Base-by-base conservation (phyloP, 106 monocot species). In the Ottelia alismoides region DNA sequence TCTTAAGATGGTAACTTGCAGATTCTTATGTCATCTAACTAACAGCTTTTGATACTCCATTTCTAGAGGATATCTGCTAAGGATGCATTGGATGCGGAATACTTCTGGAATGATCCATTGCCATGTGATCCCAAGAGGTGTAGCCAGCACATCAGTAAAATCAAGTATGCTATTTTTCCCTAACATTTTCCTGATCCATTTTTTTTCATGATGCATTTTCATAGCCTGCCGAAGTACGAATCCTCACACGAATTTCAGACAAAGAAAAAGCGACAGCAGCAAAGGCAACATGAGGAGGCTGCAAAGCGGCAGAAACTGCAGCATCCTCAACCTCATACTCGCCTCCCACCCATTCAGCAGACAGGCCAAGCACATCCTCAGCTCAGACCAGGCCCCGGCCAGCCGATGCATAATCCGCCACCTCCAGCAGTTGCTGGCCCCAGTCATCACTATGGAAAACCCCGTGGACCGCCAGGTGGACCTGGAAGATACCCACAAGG, bases 41-140 rank as follows among this genome's bases (percentile, higher is more conserved):
- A n/a, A n/a, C n/a, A n/a, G n/a, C n/a, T n/a, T n/a, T n/a, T n/a
- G n/a, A n/a, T n/a, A n/a, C n/a, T n/a, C n/a, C n/a, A n/a, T n/a
- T n/a, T n/a, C 10, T 35, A 98, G 98, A 90, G 98, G 74, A 90
- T 98, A 67, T 85, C 82, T 45, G 98, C 98, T 25, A 85, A 85
- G 53, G 89, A 98, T 67, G 98, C 98, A 12, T 74, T 98, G 30
- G 98, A 98, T 65, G 98, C 98, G 2, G 90, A 98, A 52, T 98
- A 98, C 45, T 98, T 98, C 55, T 98, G 98, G 89, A 79, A 68
- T 16, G 98, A 98, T 48, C 98, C 98, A 0, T 66, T 90, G 46
- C 98, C 98, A 49, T 98, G 98, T 47, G 98, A 98, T 60, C 98
- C 98, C 18, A 89, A 89, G 79, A 98, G 98, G 98, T 90, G 29